A percentile compares a stretch with the other conserved stretches of the same genome.
These are phyloP conservation scores for Aureobasidium sp. DNA, from an alignment of 2,329 filamentous ascomycete species.

Conservation along the genomic window DNA sequence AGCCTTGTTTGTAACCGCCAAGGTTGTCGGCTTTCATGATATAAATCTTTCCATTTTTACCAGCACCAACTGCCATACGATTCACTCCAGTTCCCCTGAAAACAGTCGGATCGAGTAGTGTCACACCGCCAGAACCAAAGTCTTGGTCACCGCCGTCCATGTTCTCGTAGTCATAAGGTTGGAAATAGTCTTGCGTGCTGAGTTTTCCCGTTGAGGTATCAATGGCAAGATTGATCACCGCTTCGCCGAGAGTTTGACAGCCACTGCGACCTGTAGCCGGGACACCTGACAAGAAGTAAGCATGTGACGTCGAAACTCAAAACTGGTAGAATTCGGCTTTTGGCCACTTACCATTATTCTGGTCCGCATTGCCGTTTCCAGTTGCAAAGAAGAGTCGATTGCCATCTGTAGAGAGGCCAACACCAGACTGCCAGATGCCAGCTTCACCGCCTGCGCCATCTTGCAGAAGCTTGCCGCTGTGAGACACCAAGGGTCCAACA, in stretches of 20 bases:
- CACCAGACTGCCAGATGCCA: neutral
- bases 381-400: neutral
- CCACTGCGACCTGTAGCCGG: neutral
- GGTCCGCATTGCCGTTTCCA: neutral
- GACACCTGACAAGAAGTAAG: neutral
- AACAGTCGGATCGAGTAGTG: neutral
- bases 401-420: neutral
- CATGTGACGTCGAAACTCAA: neutral
- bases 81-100: neutral
- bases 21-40: neutral
- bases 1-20: neutral
- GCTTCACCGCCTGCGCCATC: neutral
- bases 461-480: neutral
- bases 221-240: neutral
- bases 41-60: neutral
- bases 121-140: constrained; percentile 27
- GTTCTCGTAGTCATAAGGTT: constrained; percentile 44
- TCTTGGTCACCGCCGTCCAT: constrained; percentile 46
- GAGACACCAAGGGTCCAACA: neutral
- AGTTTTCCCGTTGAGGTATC: constrained; percentile 35
- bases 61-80: neutral
- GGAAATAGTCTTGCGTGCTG: constrained; percentile 45
- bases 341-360: neutral
- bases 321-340: too few species aligned
- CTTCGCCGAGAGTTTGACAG: neutral